phyloP scores from a whole-genome alignment of 371 early-diverging fungal species.

The Conidiobolus incongruus region DNA sequence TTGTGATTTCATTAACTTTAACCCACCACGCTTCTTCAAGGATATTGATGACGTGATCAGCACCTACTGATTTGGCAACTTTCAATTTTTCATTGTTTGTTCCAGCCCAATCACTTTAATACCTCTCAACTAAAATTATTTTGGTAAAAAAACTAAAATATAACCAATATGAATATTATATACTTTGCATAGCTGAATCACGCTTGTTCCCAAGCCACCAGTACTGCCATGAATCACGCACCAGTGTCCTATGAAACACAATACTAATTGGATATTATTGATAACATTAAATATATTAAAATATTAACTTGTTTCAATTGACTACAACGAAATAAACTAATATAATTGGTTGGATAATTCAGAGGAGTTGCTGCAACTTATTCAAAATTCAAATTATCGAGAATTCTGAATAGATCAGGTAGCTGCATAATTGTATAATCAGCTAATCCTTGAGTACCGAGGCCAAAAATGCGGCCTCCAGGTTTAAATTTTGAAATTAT shows the following conservation, averaged over 20 bases:
- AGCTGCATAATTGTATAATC: conserved; percentile 29
- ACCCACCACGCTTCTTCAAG: conserved; percentile 44
- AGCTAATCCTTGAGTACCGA: conserved; percentile 38
- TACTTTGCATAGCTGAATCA: conserved; percentile 36
- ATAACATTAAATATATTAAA: background rate
- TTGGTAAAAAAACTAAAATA: background rate
- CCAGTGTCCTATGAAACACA: conserved; percentile 14
- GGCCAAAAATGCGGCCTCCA: conserved; percentile 65
- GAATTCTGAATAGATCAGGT: conserved; percentile 28
- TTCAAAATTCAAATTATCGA: conserved; percentile 38
- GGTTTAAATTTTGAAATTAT: conserved; percentile 19
- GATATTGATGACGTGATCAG: conserved; percentile 61
- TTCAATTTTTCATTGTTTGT: conserved; percentile 48
- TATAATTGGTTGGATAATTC: conserved; percentile 64
- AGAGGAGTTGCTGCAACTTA: conserved; percentile 57
- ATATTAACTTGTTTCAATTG: conserved; percentile 29
- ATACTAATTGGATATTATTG: background rate
- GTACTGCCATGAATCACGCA: conserved; percentile 64
- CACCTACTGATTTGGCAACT: conserved; percentile 39
- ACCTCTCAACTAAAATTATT: conserved; percentile 25
- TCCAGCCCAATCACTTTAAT: conserved; percentile 68
- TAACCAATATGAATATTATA: background rate
- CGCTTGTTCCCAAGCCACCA: conserved; percentile 46
- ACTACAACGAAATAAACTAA: conserved; percentile 46
- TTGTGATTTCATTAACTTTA: conserved; percentile 42